Evolutionary conservation across 352 stramenopile genomes (phyloP).

Genomic region (Globisporangium rhizosaccharum): DNA sequence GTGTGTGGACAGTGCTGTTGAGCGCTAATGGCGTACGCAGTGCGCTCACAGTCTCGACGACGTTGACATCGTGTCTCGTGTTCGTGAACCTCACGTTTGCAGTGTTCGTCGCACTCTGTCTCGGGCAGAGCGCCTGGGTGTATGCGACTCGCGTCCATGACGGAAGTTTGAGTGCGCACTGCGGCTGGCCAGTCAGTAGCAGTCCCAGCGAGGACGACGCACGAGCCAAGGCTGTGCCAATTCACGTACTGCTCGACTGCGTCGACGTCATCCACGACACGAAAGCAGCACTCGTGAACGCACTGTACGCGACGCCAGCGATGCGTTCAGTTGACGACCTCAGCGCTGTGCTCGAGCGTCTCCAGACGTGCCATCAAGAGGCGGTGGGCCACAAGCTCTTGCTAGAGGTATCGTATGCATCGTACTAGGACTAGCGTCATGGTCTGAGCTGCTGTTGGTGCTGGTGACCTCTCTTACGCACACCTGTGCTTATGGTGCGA

Average conservation of each 20-base stretch:
- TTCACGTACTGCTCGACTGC: slow-evolving; percentile 20
- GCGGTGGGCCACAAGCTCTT: slow-evolving; percentile 18
- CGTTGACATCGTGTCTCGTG: slow-evolving; percentile 34
- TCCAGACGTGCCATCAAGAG: slow-evolving; percentile 24
- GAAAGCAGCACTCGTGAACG: slow-evolving; percentile 16
- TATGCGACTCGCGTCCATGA: slow-evolving; percentile 1
- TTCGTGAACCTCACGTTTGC: slow-evolving; percentile 41
- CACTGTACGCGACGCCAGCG: slow-evolving; percentile 25
- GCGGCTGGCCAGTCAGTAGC: background rate
- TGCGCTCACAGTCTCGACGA: slow-evolving; percentile 56
- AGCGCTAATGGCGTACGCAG: slow-evolving; percentile 54
- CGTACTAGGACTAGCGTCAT: background rate
- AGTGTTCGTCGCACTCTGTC: slow-evolving; percentile 15
- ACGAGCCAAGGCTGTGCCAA: slow-evolving; percentile 9
- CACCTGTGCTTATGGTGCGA: background rate
- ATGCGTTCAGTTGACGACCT: slow-evolving; percentile 26
- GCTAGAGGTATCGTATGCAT: slow-evolving; percentile 18
- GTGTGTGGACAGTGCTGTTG: slow-evolving; percentile 27
- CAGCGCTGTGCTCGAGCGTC: slow-evolving; percentile 14
- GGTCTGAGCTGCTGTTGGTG: background rate
- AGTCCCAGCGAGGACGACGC: background rate
- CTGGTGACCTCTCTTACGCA: background rate
- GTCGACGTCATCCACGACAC: slow-evolving; percentile 25
- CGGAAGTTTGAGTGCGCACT: slow-evolving; percentile 6
- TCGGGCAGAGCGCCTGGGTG: slow-evolving; percentile 9